These are phyloP conservation scores for Alternaria brassicae DNA, from an alignment of 2,329 filamentous ascomycete genomes.

Conservation along the genomic window DNA sequence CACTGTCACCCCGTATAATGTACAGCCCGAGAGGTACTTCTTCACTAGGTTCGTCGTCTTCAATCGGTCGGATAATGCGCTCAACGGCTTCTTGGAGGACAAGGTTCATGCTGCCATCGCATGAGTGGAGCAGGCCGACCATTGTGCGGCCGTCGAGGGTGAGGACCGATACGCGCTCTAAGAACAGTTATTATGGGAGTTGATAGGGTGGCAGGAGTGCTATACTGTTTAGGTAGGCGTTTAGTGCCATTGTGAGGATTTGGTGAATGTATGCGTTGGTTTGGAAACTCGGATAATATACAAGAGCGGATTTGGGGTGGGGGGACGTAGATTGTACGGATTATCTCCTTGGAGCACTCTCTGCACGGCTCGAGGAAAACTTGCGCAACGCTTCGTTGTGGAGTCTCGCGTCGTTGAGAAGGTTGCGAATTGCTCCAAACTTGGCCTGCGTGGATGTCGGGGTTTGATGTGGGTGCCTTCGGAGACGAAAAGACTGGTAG, in stretches of 20 bases:
- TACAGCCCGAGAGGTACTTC: slow-evolving; percentile 88
- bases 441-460: background rate
- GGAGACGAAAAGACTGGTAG: too few species aligned
- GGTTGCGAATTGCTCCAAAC: background rate
- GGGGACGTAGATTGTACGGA: too few species aligned
- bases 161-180: slow-evolving; percentile 90
- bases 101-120: slow-evolving; percentile 91
- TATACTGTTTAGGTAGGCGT: slow-evolving; percentile 54
- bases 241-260: slow-evolving; percentile 49
- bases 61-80: slow-evolving; percentile 84
- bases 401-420: background rate
- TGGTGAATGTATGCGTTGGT: background rate
- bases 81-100: slow-evolving; percentile 85
- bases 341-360: background rate
- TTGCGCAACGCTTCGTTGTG: background rate
- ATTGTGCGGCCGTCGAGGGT: slow-evolving; percentile 88
- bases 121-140: slow-evolving; percentile 78
- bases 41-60: slow-evolving; percentile 81
- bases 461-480: background rate
- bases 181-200: slow-evolving; percentile 11
- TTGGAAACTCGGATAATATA: background rate
- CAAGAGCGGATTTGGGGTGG: background rate
- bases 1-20: slow-evolving; percentile 91
- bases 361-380: background rate
- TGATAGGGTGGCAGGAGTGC: background rate